A percentile compares a stretch with the other conserved stretches of the same genome.
phyloP scores from a whole-genome alignment of 257 asterid genomes.

The Thymus quinquecostatus region DNA sequence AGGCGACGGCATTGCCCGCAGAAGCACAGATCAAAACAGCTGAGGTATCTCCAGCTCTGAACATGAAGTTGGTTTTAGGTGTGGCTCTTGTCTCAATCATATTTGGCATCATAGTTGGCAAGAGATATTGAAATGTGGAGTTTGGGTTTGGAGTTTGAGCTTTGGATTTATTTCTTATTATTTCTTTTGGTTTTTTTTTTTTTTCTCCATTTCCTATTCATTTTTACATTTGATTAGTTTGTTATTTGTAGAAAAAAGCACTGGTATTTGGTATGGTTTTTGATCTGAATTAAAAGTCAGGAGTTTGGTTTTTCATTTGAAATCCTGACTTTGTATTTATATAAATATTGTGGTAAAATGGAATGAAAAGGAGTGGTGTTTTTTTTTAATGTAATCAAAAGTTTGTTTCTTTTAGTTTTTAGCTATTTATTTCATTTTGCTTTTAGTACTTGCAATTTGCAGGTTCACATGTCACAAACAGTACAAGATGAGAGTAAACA shows the following conservation, averaged over 20 bases:
- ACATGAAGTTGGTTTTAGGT: conserved; percentile 59
- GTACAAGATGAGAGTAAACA: not conserved
- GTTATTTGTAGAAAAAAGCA: conserved; percentile 31
- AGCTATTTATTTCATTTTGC: not conserved
- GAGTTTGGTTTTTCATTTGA: conserved; percentile 42
- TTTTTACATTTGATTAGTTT: conserved; percentile 28
- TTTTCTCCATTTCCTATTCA: not conserved
- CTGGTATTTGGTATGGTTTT: conserved; percentile 33
- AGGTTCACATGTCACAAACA: not conserved
- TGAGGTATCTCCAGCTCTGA: conserved; percentile 46
- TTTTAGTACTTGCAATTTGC: not conserved
- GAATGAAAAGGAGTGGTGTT: not conserved
- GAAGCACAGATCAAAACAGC: conserved; percentile 44
- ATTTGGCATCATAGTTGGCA: conserved; percentile 72
- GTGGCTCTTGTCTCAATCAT: conserved; percentile 81
- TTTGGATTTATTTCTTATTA: not conserved
- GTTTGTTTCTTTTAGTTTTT: conserved; percentile 3
- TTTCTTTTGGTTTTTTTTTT: not conserved
- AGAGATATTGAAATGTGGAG: conserved; percentile 52
- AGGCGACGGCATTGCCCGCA: conserved; percentile 45
- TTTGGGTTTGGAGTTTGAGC: conserved; percentile 22
- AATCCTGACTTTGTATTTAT: conserved; percentile 34
- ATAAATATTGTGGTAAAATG: not conserved
- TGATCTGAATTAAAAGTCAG: conserved; percentile 31
- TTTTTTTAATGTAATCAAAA: conserved; percentile 12